Conservation (phyloP, 257 asterid species). For the Gynochthodes officinalis region DNA sequence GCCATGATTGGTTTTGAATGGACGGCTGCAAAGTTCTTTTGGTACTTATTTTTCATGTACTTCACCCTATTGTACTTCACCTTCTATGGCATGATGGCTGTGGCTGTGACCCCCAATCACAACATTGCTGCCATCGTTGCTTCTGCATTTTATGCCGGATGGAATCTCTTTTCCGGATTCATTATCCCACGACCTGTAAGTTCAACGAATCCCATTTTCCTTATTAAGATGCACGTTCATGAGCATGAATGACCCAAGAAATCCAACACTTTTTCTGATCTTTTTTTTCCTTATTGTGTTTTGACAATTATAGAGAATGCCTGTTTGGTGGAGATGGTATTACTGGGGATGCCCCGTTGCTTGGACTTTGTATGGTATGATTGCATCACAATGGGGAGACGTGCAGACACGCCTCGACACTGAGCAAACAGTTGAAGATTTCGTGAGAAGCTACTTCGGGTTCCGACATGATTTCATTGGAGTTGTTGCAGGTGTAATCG, state of each 20-base stretch:
- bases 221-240: not conserved
- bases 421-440: conserved; percentile 35
- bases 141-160: conserved; percentile 36
- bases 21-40: conserved; percentile 57
- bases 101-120: conserved; percentile 70
- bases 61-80: conserved; percentile 64
- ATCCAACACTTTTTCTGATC: not conserved
- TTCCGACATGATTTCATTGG: conserved; percentile 53
- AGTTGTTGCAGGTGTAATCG: conserved; percentile 35
- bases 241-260: not conserved
- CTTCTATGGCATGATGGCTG: conserved; percentile 74
- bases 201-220: not conserved
- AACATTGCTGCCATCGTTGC: conserved; percentile 54
- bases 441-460: conserved; percentile 42
- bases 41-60: conserved; percentile 61
- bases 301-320: conserved; percentile 50
- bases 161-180: conserved; percentile 81
- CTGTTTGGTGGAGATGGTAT: conserved; percentile 91
- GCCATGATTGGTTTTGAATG: conserved; percentile 71
- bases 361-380: conserved; percentile 61
- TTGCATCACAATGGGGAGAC: conserved; percentile 65
- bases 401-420: conserved; percentile 8
- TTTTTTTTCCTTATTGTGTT: not conserved
- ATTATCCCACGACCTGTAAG: conserved; percentile 71
- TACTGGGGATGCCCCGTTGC: conserved; percentile 63